Percentiles rank a stretch among this genome's conserved stretches.
These are phyloP conservation scores for Lactifluus subvellereus DNA, from an alignment of 768 basidiomycete genomes.

Conservation along the genomic window DNA sequence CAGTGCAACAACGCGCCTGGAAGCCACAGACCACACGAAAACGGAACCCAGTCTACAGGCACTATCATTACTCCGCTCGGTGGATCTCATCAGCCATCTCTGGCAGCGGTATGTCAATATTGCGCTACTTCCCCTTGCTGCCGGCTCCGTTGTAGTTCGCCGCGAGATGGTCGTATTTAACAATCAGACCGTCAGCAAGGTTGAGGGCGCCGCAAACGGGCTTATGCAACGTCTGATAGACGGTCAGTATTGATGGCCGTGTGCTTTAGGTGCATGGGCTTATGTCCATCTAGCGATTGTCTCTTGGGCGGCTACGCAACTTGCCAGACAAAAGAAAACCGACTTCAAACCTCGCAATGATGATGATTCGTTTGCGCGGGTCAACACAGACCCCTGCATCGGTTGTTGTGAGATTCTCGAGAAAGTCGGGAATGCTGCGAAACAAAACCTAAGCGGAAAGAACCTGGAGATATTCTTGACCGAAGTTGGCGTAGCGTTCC, in stretches of 20 bases:
- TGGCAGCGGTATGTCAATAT: constrained; percentile 97
- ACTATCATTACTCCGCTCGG: constrained; percentile 56
- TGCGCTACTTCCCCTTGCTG: constrained; percentile 82
- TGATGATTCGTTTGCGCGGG: constrained; percentile 88
- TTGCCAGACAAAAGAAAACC: constrained; percentile 89
- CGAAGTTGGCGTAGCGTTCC: constrained; percentile 92
- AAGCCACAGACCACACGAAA: constrained; percentile 62
- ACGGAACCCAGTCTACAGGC: constrained; percentile 72
- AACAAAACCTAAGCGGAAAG: constrained; percentile 79
- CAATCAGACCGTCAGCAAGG: constrained; percentile 74
- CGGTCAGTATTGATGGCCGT: constrained; percentile 41
- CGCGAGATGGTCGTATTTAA: constrained; percentile 93
- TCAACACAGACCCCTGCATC: constrained; percentile 90
- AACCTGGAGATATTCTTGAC: constrained; percentile 89
- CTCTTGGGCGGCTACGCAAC: constrained; percentile 65
- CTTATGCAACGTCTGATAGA: constrained; percentile 80
- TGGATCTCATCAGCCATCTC: constrained; percentile 88
- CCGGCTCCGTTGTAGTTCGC: constrained; percentile 77
- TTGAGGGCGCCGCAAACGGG: constrained; percentile 78
- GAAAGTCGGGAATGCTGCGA: constrained; percentile 70
- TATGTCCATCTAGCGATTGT: constrained; percentile 48
- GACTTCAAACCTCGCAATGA: constrained; percentile 98
- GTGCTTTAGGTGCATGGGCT: not conserved
- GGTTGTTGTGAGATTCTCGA: constrained; percentile 82
- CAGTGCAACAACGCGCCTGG: constrained; percentile 68